A percentile compares a stretch with the other conserved stretches of the same genome.
These are phyloP conservation scores for Fusarium begoniae DNA, from an alignment of 2,329 filamentous ascomycete species.

Conservation along the genomic window DNA sequence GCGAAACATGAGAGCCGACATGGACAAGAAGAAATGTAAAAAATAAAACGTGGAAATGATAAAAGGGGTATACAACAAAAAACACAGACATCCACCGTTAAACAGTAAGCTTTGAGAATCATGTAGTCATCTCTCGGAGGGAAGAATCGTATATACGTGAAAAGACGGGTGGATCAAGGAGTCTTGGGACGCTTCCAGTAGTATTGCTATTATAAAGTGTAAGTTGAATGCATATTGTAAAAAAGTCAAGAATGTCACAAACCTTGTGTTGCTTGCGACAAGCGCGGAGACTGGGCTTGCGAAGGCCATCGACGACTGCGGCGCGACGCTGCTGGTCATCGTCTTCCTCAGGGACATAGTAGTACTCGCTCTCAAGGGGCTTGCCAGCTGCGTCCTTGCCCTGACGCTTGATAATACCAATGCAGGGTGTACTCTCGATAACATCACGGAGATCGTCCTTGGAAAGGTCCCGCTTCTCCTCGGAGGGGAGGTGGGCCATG, in stretches of 20 bases:
- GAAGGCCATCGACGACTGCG: slow-evolving; percentile 84
- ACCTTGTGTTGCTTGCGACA: slow-evolving; percentile 99
- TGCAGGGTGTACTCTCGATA: slow-evolving; percentile 78
- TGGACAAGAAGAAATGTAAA: neutral
- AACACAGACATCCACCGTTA: slow-evolving; percentile 28
- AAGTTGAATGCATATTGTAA: neutral
- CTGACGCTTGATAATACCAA: slow-evolving; percentile 88
- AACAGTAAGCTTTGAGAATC: slow-evolving; percentile 14
- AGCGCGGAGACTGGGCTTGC: slow-evolving; percentile 87
- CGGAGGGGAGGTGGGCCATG: slow-evolving; percentile 81
- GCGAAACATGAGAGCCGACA: slow-evolving; percentile 19
- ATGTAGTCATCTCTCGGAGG: slow-evolving; percentile 9
- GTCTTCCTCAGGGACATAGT: slow-evolving; percentile 92
- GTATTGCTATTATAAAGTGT: slow-evolving; percentile 64
- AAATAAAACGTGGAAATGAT: slow-evolving; percentile 13
- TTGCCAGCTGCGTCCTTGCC: slow-evolving; percentile 98
- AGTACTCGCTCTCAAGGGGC: slow-evolving; percentile 93
- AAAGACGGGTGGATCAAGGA: slow-evolving; percentile 52
- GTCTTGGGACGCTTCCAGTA: slow-evolving; percentile 74
- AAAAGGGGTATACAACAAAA: slow-evolving; percentile 41
- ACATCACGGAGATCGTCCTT: slow-evolving; percentile 73
- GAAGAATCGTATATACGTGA: slow-evolving; percentile 22
- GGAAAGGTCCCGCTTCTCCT: slow-evolving; percentile 67
- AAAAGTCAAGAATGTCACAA: slow-evolving; percentile 41
- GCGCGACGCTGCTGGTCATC: slow-evolving; percentile 79